Evolutionary conservation across 805 yeast species (phyloP).

Genomic region (Wickerhamiella hasegawae): DNA sequence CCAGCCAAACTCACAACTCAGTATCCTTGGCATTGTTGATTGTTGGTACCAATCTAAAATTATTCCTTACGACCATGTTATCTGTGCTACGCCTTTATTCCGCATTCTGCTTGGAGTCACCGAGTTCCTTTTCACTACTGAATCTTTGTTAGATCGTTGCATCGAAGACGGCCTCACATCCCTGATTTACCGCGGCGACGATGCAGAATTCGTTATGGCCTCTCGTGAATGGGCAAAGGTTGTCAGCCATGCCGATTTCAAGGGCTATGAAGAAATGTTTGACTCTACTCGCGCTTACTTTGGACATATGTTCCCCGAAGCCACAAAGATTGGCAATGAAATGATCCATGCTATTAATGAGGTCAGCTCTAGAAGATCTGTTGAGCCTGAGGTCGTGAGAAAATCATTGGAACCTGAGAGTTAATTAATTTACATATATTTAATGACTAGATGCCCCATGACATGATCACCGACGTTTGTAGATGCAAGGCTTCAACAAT

Average conservation of each 20-base stretch:
- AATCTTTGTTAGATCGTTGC: conserved; percentile 66
- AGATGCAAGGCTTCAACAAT: conserved; percentile 85
- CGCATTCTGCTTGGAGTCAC: conserved; percentile 88
- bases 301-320: conserved; percentile 74
- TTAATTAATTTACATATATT: no score
- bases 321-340: conserved; percentile 76
- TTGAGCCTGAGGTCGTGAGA: no score
- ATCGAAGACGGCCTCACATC: conserved; percentile 55
- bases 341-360: conserved; percentile 41
- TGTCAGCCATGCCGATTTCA: conserved; percentile 59
- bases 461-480: conserved; percentile 52
- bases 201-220: conserved; percentile 80
- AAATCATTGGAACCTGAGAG: no score
- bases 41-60: conserved; percentile 78
- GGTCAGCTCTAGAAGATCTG: no score
- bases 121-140: conserved; percentile 77
- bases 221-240: conserved; percentile 79
- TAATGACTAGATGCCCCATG: no score
- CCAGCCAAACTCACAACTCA: conserved; percentile 72
- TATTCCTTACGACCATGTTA: conserved; percentile 91
- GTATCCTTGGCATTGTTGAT: conserved; percentile 81
- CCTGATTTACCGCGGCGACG: conserved; percentile 66
- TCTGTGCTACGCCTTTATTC: conserved; percentile 87
- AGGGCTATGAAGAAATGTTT: conserved; percentile 53
- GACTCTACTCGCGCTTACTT: conserved; percentile 73